phyloP scores from a whole-genome alignment of 768 basidiomycete genomes.

The Cyclocybe aegerita region DNA sequence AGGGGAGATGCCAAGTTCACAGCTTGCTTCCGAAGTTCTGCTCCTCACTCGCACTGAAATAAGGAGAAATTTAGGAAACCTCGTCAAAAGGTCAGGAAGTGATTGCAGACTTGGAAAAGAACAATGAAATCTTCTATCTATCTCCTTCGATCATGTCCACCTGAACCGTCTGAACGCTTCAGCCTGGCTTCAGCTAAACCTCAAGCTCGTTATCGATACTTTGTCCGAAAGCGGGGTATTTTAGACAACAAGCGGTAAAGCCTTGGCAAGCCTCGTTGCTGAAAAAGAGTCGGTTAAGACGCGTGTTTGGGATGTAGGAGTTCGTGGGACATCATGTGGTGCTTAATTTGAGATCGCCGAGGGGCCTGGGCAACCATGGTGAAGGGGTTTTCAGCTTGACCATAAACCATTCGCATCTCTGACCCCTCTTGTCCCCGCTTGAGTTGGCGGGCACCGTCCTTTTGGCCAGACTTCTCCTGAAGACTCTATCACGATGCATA shows the following conservation, averaged over 20 bases:
- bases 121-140: too few species aligned
- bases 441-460: not conserved
- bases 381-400: constrained; percentile 22
- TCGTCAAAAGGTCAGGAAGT: too few species aligned
- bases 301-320: not conserved
- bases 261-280: not conserved
- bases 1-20: too few species aligned
- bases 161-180: too few species aligned
- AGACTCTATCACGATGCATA: constrained; percentile 29
- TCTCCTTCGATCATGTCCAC: too few species aligned
- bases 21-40: not conserved
- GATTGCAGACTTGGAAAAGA: too few species aligned
- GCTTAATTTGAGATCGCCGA: constrained; percentile 13
- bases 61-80: too few species aligned
- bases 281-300: not conserved
- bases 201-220: too few species aligned
- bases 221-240: too few species aligned
- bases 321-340: constrained; percentile 15
- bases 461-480: constrained; percentile 6
- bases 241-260: too few species aligned
- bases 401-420: constrained; percentile 13
- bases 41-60: too few species aligned
- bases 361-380: constrained; percentile 29
- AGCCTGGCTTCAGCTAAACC: too few species aligned
- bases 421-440: constrained; percentile 13